These are phyloP conservation scores for Hyaloperonospora brassicae DNA, from an alignment of 352 stramenopile genomes.

Conservation along the genomic window DNA sequence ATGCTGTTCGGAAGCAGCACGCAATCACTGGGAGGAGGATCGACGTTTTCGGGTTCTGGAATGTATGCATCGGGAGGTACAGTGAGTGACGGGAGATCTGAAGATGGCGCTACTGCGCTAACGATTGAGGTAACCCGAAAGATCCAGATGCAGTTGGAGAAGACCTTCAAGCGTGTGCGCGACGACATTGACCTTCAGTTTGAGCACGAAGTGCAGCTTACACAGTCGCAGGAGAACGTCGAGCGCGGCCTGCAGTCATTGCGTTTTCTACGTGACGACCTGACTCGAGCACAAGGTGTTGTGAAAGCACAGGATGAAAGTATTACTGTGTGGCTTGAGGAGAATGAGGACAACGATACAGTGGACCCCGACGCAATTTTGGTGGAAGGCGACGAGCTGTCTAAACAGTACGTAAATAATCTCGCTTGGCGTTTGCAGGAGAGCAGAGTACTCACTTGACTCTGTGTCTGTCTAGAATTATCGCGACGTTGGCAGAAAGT, in stretches of 20 bases:
- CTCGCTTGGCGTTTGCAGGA: neutral
- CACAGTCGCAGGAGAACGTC: slow-evolving; percentile 69
- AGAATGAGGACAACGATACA: slow-evolving; percentile 70
- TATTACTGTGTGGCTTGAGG: slow-evolving; percentile 54
- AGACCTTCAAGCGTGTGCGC: slow-evolving; percentile 72
- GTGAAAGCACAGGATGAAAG: slow-evolving; percentile 58
- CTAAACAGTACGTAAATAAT: slow-evolving; percentile 65
- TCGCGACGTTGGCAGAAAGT: slow-evolving; percentile 78
- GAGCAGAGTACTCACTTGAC: neutral
- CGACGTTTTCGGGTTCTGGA: slow-evolving; percentile 16
- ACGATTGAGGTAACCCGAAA: slow-evolving; percentile 75
- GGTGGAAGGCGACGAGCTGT: slow-evolving; percentile 63
- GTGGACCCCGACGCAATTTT: slow-evolving; percentile 76
- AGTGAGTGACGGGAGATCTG: slow-evolving; percentile 10
- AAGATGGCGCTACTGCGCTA: slow-evolving; percentile 43
- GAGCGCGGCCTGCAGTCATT: slow-evolving; percentile 70
- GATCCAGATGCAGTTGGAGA: slow-evolving; percentile 70
- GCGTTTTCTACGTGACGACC: slow-evolving; percentile 58
- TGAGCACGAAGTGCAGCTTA: slow-evolving; percentile 77
- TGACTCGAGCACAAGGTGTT: slow-evolving; percentile 38
- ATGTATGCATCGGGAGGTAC: slow-evolving; percentile 9
- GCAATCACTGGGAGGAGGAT: slow-evolving; percentile 10
- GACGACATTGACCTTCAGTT: slow-evolving; percentile 83
- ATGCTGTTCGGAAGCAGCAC: slow-evolving; percentile 41
- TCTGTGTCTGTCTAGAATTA: slow-evolving; percentile 34